Percentiles rank a stretch among this genome's conserved stretches.
Evolutionary conservation across 2,329 filamentous ascomycete species (phyloP).

Genomic region (Colletotrichum karsti): DNA sequence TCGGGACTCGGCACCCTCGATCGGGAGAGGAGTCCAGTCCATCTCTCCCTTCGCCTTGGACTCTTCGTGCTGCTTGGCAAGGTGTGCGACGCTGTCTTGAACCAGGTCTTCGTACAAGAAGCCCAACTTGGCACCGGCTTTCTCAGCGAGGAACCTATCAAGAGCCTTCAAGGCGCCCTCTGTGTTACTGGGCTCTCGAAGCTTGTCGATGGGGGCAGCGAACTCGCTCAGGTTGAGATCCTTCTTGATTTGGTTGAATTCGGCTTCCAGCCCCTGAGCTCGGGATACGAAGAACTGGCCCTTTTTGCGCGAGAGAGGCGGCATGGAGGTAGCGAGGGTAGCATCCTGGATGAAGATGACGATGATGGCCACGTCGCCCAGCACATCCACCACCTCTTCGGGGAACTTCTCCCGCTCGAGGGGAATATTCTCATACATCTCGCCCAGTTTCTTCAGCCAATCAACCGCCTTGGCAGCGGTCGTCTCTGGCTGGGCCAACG

Average conservation of each 20-base stretch:
- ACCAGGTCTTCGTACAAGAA: constrained; percentile 53
- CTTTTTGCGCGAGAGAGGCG: constrained; percentile 47
- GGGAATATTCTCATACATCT: constrained; percentile 44
- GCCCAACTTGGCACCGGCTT: constrained; percentile 48
- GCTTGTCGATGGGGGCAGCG: constrained; percentile 51
- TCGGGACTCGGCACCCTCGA: constrained; percentile 26
- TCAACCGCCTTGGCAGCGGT: constrained; percentile 43
- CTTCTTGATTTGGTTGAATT: constrained; percentile 47
- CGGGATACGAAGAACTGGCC: constrained; percentile 45
- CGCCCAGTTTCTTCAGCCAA: constrained; percentile 50
- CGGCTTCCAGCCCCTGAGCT: constrained; percentile 41
- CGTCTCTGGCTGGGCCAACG: constrained; percentile 50
- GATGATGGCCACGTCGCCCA: too few relatives aligned
- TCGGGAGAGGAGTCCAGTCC: constrained; percentile 30
- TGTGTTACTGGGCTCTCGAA: constrained; percentile 49
- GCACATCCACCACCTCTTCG: constrained; percentile 41
- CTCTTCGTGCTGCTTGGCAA: constrained; percentile 40
- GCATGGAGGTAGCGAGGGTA: too few relatives aligned
- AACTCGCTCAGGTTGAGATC: constrained; percentile 50
- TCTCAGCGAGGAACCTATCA: constrained; percentile 45
- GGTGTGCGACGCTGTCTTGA: constrained; percentile 43
- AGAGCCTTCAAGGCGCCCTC: constrained; percentile 44
- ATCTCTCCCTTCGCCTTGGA: constrained; percentile 25
- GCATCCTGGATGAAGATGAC: too few relatives aligned
- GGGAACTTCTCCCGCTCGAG: constrained; percentile 42